These are phyloP conservation scores for Coemansia sp. DNA, from an alignment of 192 early-diverging fungal species.

Conservation along the genomic window DNA sequence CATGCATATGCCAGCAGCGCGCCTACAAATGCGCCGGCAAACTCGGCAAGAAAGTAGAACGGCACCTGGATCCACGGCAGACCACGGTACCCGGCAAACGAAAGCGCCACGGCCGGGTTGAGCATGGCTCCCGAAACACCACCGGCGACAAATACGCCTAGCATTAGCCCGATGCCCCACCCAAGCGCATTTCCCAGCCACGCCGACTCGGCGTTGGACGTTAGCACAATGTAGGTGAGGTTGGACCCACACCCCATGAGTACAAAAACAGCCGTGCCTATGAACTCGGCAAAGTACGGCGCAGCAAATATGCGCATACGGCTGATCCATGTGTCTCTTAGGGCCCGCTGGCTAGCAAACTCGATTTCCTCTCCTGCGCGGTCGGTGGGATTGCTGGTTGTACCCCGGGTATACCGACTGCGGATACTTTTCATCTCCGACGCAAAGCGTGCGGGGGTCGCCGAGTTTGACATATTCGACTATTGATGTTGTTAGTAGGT, in stretches of 20 bases:
- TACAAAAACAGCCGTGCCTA: conserved; percentile 51
- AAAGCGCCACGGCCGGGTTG: conserved; percentile 55
- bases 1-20: conserved; percentile 51
- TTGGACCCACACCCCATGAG: conserved; percentile 51
- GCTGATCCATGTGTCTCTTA: conserved; percentile 40
- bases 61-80: conserved; percentile 58
- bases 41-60: conserved; percentile 55
- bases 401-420: conserved; percentile 14
- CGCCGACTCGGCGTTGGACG: conserved; percentile 50
- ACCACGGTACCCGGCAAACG: conserved; percentile 52
- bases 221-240: conserved; percentile 40
- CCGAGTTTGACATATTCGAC: conserved; percentile 17
- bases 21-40: conserved; percentile 56
- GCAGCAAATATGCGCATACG: conserved; percentile 48
- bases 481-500: background rate
- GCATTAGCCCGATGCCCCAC: conserved; percentile 55
- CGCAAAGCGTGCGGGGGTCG: conserved; percentile 12
- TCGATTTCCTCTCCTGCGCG: conserved; percentile 52
- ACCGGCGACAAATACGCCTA: conserved; percentile 47
- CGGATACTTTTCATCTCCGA: conserved; percentile 10
- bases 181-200: conserved; percentile 56
- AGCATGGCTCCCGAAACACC: conserved; percentile 54
- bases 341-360: conserved; percentile 36
- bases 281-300: conserved; percentile 56
- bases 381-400: conserved; percentile 17